These are phyloP conservation scores for Geotrichum phurueaensis DNA, from an alignment of 1,139 yeast genomes.

Conservation along the genomic window DNA sequence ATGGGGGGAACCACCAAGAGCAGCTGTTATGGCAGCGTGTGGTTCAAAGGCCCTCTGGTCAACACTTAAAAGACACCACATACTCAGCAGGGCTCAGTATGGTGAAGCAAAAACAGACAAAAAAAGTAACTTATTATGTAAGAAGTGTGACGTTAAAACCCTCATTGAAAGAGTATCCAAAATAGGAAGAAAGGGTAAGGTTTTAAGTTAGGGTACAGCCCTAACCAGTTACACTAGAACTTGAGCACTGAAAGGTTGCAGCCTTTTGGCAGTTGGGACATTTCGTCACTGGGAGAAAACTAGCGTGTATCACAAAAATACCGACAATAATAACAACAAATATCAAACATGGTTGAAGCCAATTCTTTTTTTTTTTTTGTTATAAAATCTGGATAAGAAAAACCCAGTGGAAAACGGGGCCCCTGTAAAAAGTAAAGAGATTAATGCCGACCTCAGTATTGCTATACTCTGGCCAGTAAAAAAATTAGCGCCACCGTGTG, in stretches of 20 bases:
- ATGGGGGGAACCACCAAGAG: not conserved
- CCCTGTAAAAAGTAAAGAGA: too few relatives aligned
- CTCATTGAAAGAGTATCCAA: not conserved
- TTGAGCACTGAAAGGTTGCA: not conserved
- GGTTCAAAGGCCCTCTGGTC: not conserved
- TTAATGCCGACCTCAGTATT: too few relatives aligned
- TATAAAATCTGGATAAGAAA: too few relatives aligned
- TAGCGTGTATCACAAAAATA: not conserved
- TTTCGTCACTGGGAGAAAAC: not conserved
- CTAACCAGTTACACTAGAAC: not conserved
- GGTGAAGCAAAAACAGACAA: not conserved
- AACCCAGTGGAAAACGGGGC: too few relatives aligned
- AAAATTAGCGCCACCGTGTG: too few relatives aligned
- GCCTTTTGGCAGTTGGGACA: not conserved
- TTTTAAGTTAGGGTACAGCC: not conserved
- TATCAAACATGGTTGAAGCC: too few relatives aligned
- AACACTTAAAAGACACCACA: not conserved
- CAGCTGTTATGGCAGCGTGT: not conserved
- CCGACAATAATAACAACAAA: not conserved
- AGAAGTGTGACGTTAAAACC: not conserved
- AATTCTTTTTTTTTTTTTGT: too few relatives aligned
- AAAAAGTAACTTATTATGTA: not conserved
- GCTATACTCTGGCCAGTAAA: too few relatives aligned
- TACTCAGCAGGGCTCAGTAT: not conserved
- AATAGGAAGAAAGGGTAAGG: not conserved